These are phyloP conservation scores for Aureobasidium namibiae DNA, from an alignment of 2,329 filamentous ascomycete species.

Conservation along the genomic window DNA sequence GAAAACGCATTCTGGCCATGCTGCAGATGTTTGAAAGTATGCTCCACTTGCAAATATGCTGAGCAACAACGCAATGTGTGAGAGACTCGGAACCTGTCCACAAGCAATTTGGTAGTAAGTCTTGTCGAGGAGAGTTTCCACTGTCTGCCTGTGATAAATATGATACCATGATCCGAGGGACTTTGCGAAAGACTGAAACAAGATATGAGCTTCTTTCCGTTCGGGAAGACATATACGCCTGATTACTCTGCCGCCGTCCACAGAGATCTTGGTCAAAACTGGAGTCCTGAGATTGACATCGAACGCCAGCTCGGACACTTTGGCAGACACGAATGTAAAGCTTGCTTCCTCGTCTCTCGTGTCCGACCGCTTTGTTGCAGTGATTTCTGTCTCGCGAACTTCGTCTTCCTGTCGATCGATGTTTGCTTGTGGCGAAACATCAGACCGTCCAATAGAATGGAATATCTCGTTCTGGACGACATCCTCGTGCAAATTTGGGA, in stretches of 20 bases:
- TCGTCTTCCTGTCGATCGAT: background rate
- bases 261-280: background rate
- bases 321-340: background rate
- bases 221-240: constrained; percentile 16
- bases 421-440: background rate
- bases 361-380: background rate
- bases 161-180: constrained; percentile 22
- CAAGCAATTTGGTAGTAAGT: constrained; percentile 15
- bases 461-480: constrained; percentile 3
- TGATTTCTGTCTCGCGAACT: background rate
- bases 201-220: constrained; percentile 14
- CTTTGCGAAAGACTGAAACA: constrained; percentile 17
- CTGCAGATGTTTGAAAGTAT: constrained; percentile 12
- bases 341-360: background rate
- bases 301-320: background rate
- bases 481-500: background rate
- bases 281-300: background rate
- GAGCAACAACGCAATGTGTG: constrained; percentile 14
- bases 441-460: background rate
- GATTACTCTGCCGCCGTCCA: background rate
- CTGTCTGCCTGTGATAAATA: constrained; percentile 19
- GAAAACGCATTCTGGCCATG: constrained; percentile 1
- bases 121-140: constrained; percentile 15
- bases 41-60: constrained; percentile 15
- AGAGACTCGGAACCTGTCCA: background rate